phyloP scores from a whole-genome alignment of 441 rosid genomes.

The Lepidium campestre region DNA sequence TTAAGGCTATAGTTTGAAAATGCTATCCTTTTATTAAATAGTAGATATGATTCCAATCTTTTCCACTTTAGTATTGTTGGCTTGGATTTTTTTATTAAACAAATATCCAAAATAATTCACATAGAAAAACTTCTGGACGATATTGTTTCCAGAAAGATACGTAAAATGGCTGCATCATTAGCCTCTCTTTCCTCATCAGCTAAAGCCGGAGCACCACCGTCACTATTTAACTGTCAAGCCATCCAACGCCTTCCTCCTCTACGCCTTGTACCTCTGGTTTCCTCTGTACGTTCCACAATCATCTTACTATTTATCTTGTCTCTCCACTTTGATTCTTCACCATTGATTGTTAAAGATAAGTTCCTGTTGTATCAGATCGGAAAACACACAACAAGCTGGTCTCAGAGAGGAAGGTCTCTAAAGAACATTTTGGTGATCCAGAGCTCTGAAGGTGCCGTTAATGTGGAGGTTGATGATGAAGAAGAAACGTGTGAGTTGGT shows the following conservation, averaged over 20 bases:
- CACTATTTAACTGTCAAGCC: neutral
- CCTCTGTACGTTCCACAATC: constrained; percentile 10
- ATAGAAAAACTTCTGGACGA: constrained; percentile 12
- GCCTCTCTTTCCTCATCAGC: constrained; percentile 14
- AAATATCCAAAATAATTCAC: constrained; percentile 5
- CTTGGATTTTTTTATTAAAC: neutral
- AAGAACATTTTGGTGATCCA: neutral
- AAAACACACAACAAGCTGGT: neutral
- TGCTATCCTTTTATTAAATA: too few relatives aligned
- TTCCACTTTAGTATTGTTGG: too few relatives aligned
- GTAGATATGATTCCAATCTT: too few relatives aligned
- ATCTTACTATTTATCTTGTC: neutral
- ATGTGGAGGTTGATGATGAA: constrained; percentile 29
- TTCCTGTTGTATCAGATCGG: neutral
- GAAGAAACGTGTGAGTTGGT: constrained; percentile 82
- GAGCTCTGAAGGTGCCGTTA: constrained; percentile 18
- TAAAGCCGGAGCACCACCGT: neutral
- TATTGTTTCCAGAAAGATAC: constrained; percentile 1
- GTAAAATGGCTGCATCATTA: constrained; percentile 18
- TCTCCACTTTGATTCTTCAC: neutral
- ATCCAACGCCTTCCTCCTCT: constrained; percentile 7
- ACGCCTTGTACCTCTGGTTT: neutral
- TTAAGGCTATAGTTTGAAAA: too few relatives aligned
- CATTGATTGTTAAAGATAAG: neutral
- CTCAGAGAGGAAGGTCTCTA: neutral